Percentiles rank a stretch among this genome's conserved stretches.
Evolutionary conservation across 148 eudicot species (phyloP).

Genomic region (Fagopyrum tataricum): DNA sequence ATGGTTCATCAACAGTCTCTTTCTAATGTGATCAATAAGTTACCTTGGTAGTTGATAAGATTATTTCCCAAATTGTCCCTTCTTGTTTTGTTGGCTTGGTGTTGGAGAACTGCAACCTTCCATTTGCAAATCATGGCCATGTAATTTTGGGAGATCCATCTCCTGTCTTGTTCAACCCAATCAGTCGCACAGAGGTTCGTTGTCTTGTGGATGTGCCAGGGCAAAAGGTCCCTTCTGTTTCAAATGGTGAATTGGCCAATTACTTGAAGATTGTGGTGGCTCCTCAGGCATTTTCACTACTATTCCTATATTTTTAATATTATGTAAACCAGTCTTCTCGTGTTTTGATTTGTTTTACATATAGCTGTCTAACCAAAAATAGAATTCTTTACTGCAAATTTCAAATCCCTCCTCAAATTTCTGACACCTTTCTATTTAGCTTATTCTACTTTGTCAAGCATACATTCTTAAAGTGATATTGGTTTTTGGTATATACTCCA

Average conservation of each 20-base stretch:
- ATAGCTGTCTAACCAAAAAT: not conserved
- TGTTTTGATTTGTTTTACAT: not conserved
- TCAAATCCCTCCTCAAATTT: conserved; percentile 67
- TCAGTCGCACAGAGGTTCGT: conserved; percentile 77
- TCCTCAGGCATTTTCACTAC: conserved; percentile 34
- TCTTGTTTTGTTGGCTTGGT: conserved; percentile 84
- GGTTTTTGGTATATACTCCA: too few relatives aligned
- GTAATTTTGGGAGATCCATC: conserved; percentile 74
- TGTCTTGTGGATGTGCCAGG: conserved; percentile 92
- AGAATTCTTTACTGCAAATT: not conserved
- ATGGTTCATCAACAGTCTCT: not conserved
- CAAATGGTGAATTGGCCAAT: conserved; percentile 70
- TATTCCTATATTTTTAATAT: too few relatives aligned
- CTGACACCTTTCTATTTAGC: conserved; percentile 56
- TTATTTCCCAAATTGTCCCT: conserved; percentile 28
- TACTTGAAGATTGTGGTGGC: conserved; percentile 74
- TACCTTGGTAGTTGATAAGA: not conserved
- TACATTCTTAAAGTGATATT: too few relatives aligned
- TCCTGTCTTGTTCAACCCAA: conserved; percentile 61
- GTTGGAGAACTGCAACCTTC: conserved; percentile 73
- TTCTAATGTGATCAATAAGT: too few relatives aligned
- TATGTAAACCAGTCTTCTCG: not conserved
- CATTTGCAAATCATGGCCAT: conserved; percentile 75
- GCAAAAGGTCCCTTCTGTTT: conserved; percentile 72
- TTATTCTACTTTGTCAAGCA: too few relatives aligned